Evolutionary conservation across 2,329 filamentous ascomycete genomes (phyloP).

Genomic region (Chrysoporthe puriensis): DNA sequence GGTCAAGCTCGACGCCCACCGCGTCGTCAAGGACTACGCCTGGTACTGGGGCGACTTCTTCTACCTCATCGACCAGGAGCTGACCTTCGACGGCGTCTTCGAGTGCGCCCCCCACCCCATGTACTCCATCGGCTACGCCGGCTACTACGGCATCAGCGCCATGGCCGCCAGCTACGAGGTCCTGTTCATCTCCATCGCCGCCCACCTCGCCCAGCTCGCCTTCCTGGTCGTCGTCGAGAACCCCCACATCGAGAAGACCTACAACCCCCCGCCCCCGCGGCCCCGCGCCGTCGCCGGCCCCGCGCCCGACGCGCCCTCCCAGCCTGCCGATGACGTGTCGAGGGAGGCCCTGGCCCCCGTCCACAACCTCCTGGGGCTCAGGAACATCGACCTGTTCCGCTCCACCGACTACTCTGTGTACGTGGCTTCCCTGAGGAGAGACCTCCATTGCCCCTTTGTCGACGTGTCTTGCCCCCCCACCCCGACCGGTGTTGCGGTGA

Average conservation of each 20-base stretch:
- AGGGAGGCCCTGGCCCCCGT: constrained; percentile 62
- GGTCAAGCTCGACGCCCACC: constrained; percentile 97
- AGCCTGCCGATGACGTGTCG: constrained; percentile 33
- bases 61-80: constrained; percentile 94
- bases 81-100: constrained; percentile 98
- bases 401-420: constrained; percentile 78
- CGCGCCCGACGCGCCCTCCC: constrained; percentile 29
- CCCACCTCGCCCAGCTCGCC: constrained; percentile 90
- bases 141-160: constrained; percentile 97
- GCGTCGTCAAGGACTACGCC: constrained; percentile 97
- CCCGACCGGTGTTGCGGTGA: no score
- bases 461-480: no score
- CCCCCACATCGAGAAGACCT: constrained; percentile 96
- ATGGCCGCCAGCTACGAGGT: constrained; percentile 98
- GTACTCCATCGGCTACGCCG: constrained; percentile 98
- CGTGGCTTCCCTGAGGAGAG: neutral
- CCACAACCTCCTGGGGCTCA: constrained; percentile 81
- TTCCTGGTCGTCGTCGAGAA: constrained; percentile 94
- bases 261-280: constrained; percentile 85
- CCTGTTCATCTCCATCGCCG: constrained; percentile 92
- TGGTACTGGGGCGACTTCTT: constrained; percentile 99
- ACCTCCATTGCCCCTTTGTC: no score
- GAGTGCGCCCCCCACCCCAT: constrained; percentile 99
- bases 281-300: constrained; percentile 47
- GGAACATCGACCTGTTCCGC: constrained; percentile 86